Evolutionary conservation across 1,139 yeast genomes (phyloP).

Genomic region (Kodamaea suecica): DNA sequence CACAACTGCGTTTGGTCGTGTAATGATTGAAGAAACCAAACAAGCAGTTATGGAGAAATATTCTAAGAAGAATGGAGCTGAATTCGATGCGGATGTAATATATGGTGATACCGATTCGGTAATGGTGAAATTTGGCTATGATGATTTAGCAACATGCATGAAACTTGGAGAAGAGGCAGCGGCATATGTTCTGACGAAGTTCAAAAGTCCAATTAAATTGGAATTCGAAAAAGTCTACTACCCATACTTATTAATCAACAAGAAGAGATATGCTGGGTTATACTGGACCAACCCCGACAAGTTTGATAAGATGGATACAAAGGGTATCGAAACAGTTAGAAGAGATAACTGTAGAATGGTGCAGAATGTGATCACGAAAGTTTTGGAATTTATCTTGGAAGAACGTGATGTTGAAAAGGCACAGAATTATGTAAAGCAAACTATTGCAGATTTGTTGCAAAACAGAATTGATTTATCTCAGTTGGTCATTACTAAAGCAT

Average conservation of each 20-base stretch:
- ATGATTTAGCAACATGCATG: constrained; percentile 85
- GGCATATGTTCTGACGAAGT: constrained; percentile 71
- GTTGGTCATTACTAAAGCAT: constrained; percentile 88
- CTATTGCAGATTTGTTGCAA: constrained; percentile 87
- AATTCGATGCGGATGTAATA: constrained; percentile 82
- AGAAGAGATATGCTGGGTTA: constrained; percentile 94
- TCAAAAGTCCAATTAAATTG: constrained; percentile 82
- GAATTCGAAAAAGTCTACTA: constrained; percentile 97
- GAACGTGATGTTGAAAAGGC: constrained; percentile 91
- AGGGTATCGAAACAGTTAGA: constrained; percentile 97
- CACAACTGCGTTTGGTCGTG: constrained; percentile 93
- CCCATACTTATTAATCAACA: constrained; percentile 90
- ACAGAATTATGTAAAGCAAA: constrained; percentile 75
- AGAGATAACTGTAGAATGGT: constrained; percentile 96
- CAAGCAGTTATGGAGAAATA: constrained; percentile 79
- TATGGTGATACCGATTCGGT: constrained; percentile 99
- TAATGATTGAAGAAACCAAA: constrained; percentile 92
- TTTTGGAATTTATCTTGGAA: constrained; percentile 78
- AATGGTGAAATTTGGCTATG: constrained; percentile 93
- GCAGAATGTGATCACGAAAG: constrained; percentile 90
- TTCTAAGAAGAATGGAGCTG: constrained; percentile 73
- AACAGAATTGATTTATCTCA: constrained; percentile 91
- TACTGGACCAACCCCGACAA: constrained; percentile 92
- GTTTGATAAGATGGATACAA: constrained; percentile 95
- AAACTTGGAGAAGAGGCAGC: constrained; percentile 93